Percentiles rank a stretch among this genome's conserved stretches.
Evolutionary conservation across 148 eudicot genomes (phyloP).

Genomic region (Gaultheria prostrata): DNA sequence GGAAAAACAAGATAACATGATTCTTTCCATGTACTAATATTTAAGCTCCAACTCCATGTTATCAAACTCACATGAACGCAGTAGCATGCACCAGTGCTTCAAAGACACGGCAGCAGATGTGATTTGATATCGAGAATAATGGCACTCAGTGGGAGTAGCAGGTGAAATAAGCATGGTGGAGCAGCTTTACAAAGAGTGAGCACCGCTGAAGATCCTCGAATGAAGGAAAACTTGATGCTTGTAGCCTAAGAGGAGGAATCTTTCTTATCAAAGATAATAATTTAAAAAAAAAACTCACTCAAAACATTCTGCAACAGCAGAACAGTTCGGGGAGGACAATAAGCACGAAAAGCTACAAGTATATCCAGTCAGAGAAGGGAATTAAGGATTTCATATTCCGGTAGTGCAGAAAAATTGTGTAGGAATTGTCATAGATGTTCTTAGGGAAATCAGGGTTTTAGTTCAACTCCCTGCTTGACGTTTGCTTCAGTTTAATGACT

Average conservation of each 20-base stretch:
- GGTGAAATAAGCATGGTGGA: not conserved
- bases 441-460: not conserved
- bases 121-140: not conserved
- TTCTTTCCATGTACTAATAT: not conserved
- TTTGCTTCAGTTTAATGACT: not conserved
- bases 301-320: not conserved
- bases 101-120: not conserved
- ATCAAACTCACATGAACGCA: not conserved
- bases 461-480: not conserved
- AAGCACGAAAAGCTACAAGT: not conserved
- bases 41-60: not conserved
- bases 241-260: constrained; percentile 7
- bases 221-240: not conserved
- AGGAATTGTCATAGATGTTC: not conserved
- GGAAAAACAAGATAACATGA: not conserved
- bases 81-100: not conserved
- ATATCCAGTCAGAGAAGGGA: not conserved
- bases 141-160: not conserved
- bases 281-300: not conserved
- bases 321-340: not conserved
- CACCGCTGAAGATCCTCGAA: not conserved
- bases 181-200: not conserved
- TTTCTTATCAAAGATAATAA: not conserved
- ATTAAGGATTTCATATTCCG: not conserved
- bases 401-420: not conserved